Conservation (phyloP, 768 basidiomycete genomes). For the Clavaria fumosa region DNA sequence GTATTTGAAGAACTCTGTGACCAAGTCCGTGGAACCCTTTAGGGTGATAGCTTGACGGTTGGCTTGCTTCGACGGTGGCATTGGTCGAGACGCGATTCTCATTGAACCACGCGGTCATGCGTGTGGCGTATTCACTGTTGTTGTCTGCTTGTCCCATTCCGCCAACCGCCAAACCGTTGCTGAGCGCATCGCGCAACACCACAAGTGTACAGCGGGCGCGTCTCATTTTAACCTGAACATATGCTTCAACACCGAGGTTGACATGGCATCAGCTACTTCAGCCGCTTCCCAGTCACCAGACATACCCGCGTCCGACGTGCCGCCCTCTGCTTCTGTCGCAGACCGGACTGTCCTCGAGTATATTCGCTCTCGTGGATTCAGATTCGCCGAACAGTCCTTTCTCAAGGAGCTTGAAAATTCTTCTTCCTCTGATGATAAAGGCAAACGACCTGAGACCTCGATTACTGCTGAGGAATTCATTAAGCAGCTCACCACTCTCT, state of each 20-base stretch:
- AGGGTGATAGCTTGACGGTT: constrained; percentile 76
- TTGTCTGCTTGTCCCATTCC: too few species aligned
- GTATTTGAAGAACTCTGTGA: constrained; percentile 99
- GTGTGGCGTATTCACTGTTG: too few species aligned
- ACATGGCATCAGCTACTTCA: constrained; percentile 38
- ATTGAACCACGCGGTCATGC: too few species aligned
- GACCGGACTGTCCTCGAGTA: constrained; percentile 35
- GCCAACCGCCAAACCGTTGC: too few species aligned
- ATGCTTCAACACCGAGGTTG: constrained; percentile 1
- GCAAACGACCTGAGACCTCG: constrained; percentile 27
- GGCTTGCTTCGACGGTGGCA: constrained; percentile 31
- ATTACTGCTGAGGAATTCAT: constrained; percentile 34
- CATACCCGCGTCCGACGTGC: constrained; percentile 31
- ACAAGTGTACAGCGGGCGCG: too few species aligned
- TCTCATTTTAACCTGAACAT: too few species aligned
- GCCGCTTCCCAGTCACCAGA: constrained; percentile 34
- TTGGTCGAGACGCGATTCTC: constrained; percentile 10
- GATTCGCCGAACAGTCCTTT: constrained; percentile 33
- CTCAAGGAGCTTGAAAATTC: constrained; percentile 27
- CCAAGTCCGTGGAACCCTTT: constrained; percentile 85
- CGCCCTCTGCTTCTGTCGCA: constrained; percentile 20
- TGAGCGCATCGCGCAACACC: too few species aligned
- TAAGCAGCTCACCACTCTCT: constrained; percentile 46
- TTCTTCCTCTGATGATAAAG: constrained; percentile 28
- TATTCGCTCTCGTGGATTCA: constrained; percentile 32